phyloP scores from a whole-genome alignment of 1,284 basidiomycete genomes.

The Moesziomyces sp. region DNA sequence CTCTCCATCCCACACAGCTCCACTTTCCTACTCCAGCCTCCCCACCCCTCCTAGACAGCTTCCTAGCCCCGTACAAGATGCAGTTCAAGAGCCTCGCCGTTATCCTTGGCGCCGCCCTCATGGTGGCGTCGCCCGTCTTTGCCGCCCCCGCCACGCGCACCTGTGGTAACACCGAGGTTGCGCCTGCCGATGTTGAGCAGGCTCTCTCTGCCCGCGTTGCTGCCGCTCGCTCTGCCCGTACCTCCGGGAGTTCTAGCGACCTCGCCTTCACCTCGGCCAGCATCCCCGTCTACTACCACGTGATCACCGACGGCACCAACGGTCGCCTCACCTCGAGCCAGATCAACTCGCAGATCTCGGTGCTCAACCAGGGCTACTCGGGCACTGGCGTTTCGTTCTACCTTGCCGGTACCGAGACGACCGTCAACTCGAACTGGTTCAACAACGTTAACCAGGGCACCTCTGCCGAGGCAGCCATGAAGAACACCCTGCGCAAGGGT shows the following conservation, averaged over 20 bases:
- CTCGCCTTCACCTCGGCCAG: conserved; percentile 17
- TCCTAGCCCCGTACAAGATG: conserved; percentile 10
- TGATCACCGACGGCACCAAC: conserved; percentile 46
- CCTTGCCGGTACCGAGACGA: conserved; percentile 69
- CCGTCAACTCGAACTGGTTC: conserved; percentile 72
- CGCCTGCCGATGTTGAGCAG: conserved; percentile 21
- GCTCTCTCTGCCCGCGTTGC: conserved; percentile 17
- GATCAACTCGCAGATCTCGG: conserved; percentile 70
- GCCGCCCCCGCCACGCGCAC: conserved; percentile 14
- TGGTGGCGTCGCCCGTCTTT: conserved; percentile 18
- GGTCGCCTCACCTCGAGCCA: conserved; percentile 28
- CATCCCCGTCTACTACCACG: conserved; percentile 50
- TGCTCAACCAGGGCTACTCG: conserved; percentile 71
- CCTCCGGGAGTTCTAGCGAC: conserved; percentile 1
- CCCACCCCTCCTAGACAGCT: not conserved
- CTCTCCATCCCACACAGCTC: not conserved
- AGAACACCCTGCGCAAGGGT: conserved; percentile 71
- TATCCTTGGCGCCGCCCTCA: conserved; percentile 16
- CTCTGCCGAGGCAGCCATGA: conserved; percentile 72
- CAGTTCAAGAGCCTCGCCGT: conserved; percentile 32
- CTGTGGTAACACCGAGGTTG: conserved; percentile 23
- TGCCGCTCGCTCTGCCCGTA: not conserved
- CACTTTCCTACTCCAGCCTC: not conserved
- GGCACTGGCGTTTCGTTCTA: conserved; percentile 70
- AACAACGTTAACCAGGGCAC: conserved; percentile 70